Conservation (phyloP, 108 stramenopile genomes). For the Seminavis robusta region DNA sequence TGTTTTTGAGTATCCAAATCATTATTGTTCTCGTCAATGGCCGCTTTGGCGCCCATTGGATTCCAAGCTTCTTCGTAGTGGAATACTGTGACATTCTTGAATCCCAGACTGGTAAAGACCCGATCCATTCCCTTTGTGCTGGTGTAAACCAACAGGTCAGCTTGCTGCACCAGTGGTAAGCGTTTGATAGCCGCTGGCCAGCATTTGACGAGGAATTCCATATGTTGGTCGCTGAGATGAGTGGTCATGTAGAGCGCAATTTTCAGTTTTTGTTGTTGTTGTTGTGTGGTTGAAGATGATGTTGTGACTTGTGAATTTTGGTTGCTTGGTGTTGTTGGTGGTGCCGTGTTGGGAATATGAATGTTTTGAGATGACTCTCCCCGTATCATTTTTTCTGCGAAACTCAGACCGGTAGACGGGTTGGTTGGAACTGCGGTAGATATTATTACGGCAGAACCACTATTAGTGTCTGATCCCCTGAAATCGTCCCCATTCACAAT, state of each 20-base stretch:
- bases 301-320: no score
- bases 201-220: neutral
- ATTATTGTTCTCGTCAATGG: neutral
- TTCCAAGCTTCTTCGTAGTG: neutral
- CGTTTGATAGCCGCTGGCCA: neutral
- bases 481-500: no score
- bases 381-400: no score
- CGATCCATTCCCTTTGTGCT: neutral
- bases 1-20: neutral
- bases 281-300: no score
- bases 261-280: no score
- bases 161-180: neutral
- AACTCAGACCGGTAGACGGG: no score
- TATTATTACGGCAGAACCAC: no score
- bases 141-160: neutral
- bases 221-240: neutral
- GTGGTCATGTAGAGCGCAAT: slow-evolving; percentile 11
- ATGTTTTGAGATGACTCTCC: no score
- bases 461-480: no score
- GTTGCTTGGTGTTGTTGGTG: no score
- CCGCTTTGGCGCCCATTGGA: neutral
- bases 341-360: no score
- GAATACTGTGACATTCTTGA: neutral
- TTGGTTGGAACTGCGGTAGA: no score
- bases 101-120: neutral